phyloP scores from a whole-genome alignment of 1,284 basidiomycete species.

The Rugiboletus extremiorientalis region DNA sequence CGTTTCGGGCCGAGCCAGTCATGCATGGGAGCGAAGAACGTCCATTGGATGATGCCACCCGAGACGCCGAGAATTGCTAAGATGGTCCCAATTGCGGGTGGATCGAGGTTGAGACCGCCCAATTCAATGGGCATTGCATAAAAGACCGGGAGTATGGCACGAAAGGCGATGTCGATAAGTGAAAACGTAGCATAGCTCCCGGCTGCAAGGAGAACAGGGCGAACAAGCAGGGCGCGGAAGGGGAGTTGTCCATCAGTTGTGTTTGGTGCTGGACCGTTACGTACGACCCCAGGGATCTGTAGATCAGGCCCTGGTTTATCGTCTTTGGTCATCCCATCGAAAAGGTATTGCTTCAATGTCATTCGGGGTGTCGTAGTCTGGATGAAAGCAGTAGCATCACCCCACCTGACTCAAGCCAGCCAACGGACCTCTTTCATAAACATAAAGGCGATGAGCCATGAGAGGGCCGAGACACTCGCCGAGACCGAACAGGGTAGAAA shows the following conservation, averaged over 20 bases:
- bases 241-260: constrained; percentile 30
- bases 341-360: constrained; percentile 21
- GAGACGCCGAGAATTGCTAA: constrained; percentile 40
- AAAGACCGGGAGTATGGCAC: constrained; percentile 44
- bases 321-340: constrained; percentile 11
- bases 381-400: neutral
- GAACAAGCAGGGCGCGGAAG: constrained; percentile 35
- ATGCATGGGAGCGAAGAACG: constrained; percentile 41
- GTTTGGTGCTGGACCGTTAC: neutral
- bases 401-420: neutral
- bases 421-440: constrained; percentile 57
- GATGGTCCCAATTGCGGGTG: constrained; percentile 42
- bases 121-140: constrained; percentile 42
- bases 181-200: constrained; percentile 42
- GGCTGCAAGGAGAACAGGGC: constrained; percentile 41
- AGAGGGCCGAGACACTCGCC: constrained; percentile 46
- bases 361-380: constrained; percentile 19
- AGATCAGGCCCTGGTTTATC: neutral
- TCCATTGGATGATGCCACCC: constrained; percentile 41
- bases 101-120: constrained; percentile 42
- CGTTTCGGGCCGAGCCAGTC: constrained; percentile 40
- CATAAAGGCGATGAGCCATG: constrained; percentile 46
- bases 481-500: constrained; percentile 62
- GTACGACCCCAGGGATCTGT: neutral
- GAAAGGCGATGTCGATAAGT: constrained; percentile 41